Percentiles rank a stretch among this genome's conserved stretches.
These are phyloP conservation scores for Chrysopogon serrulatus DNA, from an alignment of 176 grass and related monocot genomes.

Conservation along the genomic window DNA sequence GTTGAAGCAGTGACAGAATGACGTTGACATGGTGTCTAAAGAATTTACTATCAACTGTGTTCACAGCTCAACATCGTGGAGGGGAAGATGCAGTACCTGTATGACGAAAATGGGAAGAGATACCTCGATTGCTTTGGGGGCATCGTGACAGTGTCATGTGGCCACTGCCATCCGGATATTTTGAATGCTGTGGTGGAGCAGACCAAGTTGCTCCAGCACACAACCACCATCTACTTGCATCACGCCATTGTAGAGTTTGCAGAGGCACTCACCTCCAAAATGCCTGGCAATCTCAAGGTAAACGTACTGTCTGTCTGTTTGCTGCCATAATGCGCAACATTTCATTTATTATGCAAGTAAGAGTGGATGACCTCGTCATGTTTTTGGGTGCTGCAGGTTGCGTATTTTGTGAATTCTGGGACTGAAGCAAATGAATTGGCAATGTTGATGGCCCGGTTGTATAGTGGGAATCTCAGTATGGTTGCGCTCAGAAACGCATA, in stretches of 20 bases:
- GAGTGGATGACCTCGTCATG: neutral
- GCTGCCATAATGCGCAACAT: neutral
- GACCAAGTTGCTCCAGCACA: constrained; percentile 94
- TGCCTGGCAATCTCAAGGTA: constrained; percentile 97
- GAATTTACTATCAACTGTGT: neutral
- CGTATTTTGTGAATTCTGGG: constrained; percentile 96
- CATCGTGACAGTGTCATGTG: constrained; percentile 97
- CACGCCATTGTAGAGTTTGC: constrained; percentile 92
- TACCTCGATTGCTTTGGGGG: constrained; percentile 94
- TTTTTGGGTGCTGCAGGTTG: constrained; percentile 48
- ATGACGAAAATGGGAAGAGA: constrained; percentile 80
- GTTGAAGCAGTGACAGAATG: neutral
- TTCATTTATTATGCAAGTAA: neutral
- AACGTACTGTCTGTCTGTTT: neutral
- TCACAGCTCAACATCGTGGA: constrained; percentile 94
- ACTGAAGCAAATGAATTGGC: constrained; percentile 98
- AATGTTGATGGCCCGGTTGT: constrained; percentile 90
- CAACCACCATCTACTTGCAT: constrained; percentile 92
- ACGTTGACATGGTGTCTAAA: neutral
- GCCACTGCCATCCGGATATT: constrained; percentile 90
- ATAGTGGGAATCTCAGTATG: constrained; percentile 90
- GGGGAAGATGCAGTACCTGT: constrained; percentile 96
- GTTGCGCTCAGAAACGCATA: constrained; percentile 92
- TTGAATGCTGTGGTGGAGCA: constrained; percentile 85
- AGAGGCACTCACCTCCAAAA: constrained; percentile 87